These are phyloP conservation scores for Aspergillus uvarum DNA, from an alignment of 2,329 filamentous ascomycete species.

Conservation along the genomic window DNA sequence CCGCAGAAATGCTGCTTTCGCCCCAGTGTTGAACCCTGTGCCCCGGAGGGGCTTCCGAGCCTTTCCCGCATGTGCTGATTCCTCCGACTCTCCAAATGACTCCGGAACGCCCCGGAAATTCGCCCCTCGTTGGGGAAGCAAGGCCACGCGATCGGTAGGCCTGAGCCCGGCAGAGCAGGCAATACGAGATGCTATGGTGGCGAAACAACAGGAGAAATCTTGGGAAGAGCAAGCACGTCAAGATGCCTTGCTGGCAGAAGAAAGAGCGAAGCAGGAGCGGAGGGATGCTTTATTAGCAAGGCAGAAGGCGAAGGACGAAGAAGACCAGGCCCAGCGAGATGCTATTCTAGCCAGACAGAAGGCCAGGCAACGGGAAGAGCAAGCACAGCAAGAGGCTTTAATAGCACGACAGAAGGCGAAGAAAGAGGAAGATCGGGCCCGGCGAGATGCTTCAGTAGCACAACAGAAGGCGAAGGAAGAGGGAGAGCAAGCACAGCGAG, in stretches of 20 bases:
- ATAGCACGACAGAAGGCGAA: neutral
- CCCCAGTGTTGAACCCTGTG: constrained; percentile 17
- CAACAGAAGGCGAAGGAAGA: neutral
- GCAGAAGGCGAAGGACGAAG: neutral
- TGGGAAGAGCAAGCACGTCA: constrained; percentile 3
- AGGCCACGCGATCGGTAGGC: constrained; percentile 18
- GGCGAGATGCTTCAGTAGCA: neutral
- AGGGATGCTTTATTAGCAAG: neutral
- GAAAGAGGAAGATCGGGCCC: neutral
- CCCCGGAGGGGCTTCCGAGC: constrained; percentile 38
- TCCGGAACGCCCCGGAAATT: constrained; percentile 29
- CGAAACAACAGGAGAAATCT: constrained; percentile 8
- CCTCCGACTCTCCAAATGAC: constrained; percentile 29
- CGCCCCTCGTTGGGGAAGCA: constrained; percentile 24
- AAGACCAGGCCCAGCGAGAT: neutral
- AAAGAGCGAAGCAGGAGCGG: neutral
- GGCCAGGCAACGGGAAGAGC: neutral
- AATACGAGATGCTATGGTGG: constrained; percentile 30
- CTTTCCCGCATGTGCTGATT: constrained; percentile 26
- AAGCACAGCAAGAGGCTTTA: neutral
- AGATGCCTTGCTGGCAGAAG: neutral
- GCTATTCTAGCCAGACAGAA: neutral
- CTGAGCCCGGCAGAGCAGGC: constrained; percentile 36
- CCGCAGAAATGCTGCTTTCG: constrained; percentile 23
- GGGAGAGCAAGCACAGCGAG: neutral